These are phyloP conservation scores for Colletotrichum plurivorum DNA, from an alignment of 2,329 filamentous ascomycete genomes.

Conservation along the genomic window DNA sequence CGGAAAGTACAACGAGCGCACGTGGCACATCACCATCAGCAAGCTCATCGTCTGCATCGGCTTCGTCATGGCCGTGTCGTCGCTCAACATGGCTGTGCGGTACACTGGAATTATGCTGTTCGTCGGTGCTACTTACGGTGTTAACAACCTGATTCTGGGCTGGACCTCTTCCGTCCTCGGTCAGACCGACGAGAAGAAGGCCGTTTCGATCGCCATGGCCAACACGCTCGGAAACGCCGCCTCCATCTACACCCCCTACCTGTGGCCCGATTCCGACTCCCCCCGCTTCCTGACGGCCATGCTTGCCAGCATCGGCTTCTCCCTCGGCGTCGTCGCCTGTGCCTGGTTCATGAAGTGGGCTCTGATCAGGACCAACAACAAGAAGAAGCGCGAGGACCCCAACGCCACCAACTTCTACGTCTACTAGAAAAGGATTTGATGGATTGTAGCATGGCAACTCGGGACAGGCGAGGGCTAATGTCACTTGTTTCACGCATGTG, in stretches of 20 bases:
- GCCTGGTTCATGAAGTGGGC: conserved; percentile 54
- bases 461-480: not conserved
- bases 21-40: conserved; percentile 62
- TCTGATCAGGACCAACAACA: conserved; percentile 53
- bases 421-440: conserved; percentile 38
- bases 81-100: conserved; percentile 37
- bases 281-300: conserved; percentile 42
- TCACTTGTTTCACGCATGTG: not conserved
- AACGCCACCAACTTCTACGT: conserved; percentile 48
- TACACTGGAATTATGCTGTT: conserved; percentile 54
- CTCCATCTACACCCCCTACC: conserved; percentile 42
- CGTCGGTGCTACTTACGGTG: conserved; percentile 48
- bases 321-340: conserved; percentile 50
- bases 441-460: not conserved
- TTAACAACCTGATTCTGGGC: conserved; percentile 61
- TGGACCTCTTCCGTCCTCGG: conserved; percentile 58
- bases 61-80: conserved; percentile 44
- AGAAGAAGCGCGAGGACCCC: conserved; percentile 44
- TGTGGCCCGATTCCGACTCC: conserved; percentile 38
- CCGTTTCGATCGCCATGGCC: conserved; percentile 54
- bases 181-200: conserved; percentile 63
- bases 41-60: conserved; percentile 56
- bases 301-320: conserved; percentile 45
- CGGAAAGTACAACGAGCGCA: conserved; percentile 62
- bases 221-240: conserved; percentile 40